Base-by-base conservation (phyloP, 2,329 filamentous ascomycete genomes). In the Paraphaeosphaeria sporulosa region DNA sequence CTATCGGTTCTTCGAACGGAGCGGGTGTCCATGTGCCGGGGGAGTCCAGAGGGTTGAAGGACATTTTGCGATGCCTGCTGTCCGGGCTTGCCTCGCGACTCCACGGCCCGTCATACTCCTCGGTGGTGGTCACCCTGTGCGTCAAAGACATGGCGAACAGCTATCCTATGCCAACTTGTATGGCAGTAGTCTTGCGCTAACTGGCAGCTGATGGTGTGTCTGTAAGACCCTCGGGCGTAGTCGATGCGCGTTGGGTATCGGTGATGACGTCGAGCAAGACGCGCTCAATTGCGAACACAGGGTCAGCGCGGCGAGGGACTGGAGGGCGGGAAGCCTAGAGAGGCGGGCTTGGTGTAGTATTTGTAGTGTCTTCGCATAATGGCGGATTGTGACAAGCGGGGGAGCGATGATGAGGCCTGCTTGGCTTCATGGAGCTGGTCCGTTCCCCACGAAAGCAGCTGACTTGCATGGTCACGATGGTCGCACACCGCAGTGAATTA, bases 41-140 rank as follows among this genome's bases (percentile, higher is more conserved):
- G 15, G 82, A 82, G 57, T 83, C 81, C 2, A 82, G 77, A 12
- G 82, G 82, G 58, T 83, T 82, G 76, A 83, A 83, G 63, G 77
- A 81, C 61, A 84, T 77, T 69, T 83, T 83, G 46, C 81, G 75
- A 42, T 80, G 75, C 60, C 81, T 68, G 54, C 66, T 68, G 46
- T 72, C 72, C 25, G 76, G 76, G 57, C 76, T 78, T 40, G 70
- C 66, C 42, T 75, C 74, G 65, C 74, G 66, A 60, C 80, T 72
- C 75, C 77, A 79, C 50, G 73, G 72, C 64, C 34, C 34, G 1
- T 78, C 71, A 63, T 79, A 77, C 66, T 78, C 76, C 71, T 79
- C 78, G 58, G 79, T 74, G 15, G 73, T 71, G 23, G 76, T 79
- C 48, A 79, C 67, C 49, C 78, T 71, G 65, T 79, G 73, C 7